phyloP scores from a whole-genome alignment of 306 rosid species.

The Albizia julibrissin region DNA sequence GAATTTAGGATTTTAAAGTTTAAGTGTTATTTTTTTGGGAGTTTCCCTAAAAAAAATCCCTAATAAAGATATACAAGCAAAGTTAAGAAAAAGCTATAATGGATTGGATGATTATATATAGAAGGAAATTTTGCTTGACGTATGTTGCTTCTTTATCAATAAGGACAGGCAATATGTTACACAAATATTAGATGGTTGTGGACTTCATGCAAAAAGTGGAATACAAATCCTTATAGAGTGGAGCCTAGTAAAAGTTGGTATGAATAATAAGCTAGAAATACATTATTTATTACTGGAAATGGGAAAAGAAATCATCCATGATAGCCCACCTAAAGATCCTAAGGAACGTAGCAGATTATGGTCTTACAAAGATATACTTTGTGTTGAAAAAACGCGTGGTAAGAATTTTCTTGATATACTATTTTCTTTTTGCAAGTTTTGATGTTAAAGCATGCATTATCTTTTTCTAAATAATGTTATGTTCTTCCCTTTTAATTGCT shows the following conservation, averaged over 20 bases:
- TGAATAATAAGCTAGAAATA: constrained; percentile 7
- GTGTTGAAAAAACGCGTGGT: neutral
- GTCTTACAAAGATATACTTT: neutral
- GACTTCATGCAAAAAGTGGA: neutral
- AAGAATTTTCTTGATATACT: neutral
- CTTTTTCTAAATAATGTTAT: neutral
- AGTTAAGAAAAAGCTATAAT: neutral
- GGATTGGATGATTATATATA: neutral
- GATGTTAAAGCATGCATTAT: neutral
- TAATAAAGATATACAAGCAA: neutral
- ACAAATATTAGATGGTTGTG: neutral
- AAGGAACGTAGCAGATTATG: neutral
- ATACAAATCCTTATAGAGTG: neutral
- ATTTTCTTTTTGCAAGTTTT: neutral
- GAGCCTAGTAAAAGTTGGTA: neutral
- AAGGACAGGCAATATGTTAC: neutral
- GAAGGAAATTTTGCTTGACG: neutral
- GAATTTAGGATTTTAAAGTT: no score
- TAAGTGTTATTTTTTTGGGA: no score
- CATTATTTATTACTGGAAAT: neutral
- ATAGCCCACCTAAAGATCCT: neutral
- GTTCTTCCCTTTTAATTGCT: neutral
- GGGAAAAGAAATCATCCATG: neutral
- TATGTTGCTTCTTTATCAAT: neutral
- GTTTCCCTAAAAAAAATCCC: no score